phyloP scores from a whole-genome alignment of 805 yeast genomes.

The Candida morakotiae region DNA sequence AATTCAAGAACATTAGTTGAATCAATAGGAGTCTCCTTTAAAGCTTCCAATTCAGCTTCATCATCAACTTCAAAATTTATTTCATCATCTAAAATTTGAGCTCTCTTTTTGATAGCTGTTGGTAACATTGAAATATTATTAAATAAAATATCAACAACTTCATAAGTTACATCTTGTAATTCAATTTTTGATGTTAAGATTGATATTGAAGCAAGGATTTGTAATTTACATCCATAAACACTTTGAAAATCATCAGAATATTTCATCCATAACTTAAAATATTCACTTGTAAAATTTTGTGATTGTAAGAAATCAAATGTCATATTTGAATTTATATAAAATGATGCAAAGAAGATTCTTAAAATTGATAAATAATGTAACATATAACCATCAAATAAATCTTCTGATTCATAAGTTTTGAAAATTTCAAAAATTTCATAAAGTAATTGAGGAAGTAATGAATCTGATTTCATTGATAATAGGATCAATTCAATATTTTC shows the following conservation, averaged over 20 bases:
- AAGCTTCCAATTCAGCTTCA: slow-evolving; percentile 79
- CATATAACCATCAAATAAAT: slow-evolving; percentile 43
- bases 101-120: slow-evolving; percentile 44
- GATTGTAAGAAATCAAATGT: slow-evolving; percentile 35
- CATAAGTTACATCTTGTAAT: slow-evolving; percentile 32
- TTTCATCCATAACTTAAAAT: slow-evolving; percentile 47
- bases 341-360: slow-evolving; percentile 38
- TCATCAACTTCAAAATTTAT: slow-evolving; percentile 28
- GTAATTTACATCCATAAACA: slow-evolving; percentile 53
- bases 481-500: slow-evolving; percentile 34
- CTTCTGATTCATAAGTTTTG: slow-evolving; percentile 27
- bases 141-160: slow-evolving; percentile 36
- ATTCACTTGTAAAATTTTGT: slow-evolving; percentile 32
- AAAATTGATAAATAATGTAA: slow-evolving; percentile 39
- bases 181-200: slow-evolving; percentile 29
- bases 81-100: slow-evolving; percentile 40
- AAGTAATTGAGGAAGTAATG: slow-evolving; percentile 29
- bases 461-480: slow-evolving; percentile 25
- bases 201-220: slow-evolving; percentile 43
- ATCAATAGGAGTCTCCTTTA: slow-evolving; percentile 77
- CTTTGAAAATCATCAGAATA: slow-evolving; percentile 45
- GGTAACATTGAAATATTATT: slow-evolving; percentile 44
- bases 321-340: slow-evolving; percentile 34
- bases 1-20: slow-evolving; percentile 64
- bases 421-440: slow-evolving; percentile 35